Base-by-base conservation (phyloP, 2,329 filamentous ascomycete genomes). In the Paecilomyces fulvus region DNA sequence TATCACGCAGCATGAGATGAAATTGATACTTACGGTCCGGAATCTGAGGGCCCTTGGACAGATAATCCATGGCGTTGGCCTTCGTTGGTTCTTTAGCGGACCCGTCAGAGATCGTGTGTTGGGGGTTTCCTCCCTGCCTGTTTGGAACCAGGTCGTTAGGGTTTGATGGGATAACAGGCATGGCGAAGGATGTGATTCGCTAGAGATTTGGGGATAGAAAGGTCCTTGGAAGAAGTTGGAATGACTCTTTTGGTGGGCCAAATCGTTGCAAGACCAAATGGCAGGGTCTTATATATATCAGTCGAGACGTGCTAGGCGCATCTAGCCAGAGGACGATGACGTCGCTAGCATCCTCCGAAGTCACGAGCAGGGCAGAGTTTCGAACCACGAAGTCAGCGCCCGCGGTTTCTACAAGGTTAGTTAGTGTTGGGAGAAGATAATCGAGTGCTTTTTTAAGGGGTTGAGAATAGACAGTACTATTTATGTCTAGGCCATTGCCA, bases 11-110 rank as follows among this genome's bases (percentile, higher is more conserved):
- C 6, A 49, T 4, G 12, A 4, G 43, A 73, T 21, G 31, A 17
- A 28, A 9, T 37, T 43, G 12, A n/a, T 8, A 55, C 71, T 60
- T 56, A 73, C 71, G 64, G 14, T 72, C 67, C 25, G 77, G 69
- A 50, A 79, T 75, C 30, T 74, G 69, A 33, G 78, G 77, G 14
- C 77, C 77, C 60, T 78, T 78, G 11, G 71, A 71, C 20, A 73
- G 53, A 55, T 69, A 61, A 53, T 76, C 69, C 28, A 64, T 54
- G 5, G 66, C 65, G 4, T 64, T 63, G 23, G 73, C 67, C 56
- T 73, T 73, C 53, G 68, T 67, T 57, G 67, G 57, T 9, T 68
- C 48, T 56, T 77, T 73, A 20, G 67, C 31, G 9, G 68, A 69
- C 55, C 73, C 75, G 51, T 62, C 66, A 58, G 65, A 72, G 30